phyloP scores from a whole-genome alignment of 805 yeast species.

The Candida nonsorbophila region DNA sequence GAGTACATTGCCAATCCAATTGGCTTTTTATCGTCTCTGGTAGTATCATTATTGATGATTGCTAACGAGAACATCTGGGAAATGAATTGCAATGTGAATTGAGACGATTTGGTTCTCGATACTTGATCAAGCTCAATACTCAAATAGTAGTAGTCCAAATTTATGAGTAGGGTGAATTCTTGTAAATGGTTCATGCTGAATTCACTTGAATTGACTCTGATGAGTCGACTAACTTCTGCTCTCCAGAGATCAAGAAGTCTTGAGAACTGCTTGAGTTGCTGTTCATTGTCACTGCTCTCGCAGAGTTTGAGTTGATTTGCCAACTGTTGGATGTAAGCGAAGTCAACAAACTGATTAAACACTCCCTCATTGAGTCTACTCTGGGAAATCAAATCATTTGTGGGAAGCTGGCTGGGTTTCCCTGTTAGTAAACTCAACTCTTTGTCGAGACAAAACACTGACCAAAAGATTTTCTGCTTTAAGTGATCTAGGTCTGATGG shows the following conservation, averaged over 20 bases:
- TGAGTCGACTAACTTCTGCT: too few species aligned
- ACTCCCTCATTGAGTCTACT: too few species aligned
- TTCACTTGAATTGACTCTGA: too few species aligned
- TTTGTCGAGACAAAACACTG: constrained; percentile 33
- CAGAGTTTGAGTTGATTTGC: too few species aligned
- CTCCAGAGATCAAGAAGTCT: too few species aligned
- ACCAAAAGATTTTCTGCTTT: constrained; percentile 26
- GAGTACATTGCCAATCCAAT: constrained; percentile 15
- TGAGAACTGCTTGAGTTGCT: too few species aligned
- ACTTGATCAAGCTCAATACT: constrained; percentile 37
- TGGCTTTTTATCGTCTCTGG: constrained; percentile 8
- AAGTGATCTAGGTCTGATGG: constrained; percentile 1
- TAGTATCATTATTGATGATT: constrained; percentile 15
- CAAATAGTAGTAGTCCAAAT: constrained; percentile 34
- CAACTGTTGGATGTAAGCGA: too few species aligned
- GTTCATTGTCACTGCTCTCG: too few species aligned
- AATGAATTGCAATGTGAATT: constrained; percentile 37
- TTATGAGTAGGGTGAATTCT: constrained; percentile 27
- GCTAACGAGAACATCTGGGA: constrained; percentile 32
- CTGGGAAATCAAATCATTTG: too few species aligned
- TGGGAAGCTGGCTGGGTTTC: constrained; percentile 34
- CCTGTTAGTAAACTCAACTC: constrained; percentile 28
- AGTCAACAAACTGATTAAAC: too few species aligned
- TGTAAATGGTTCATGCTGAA: constrained; percentile 24
- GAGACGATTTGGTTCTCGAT: constrained; percentile 31